These are phyloP conservation scores for Pascua sp. DNA, from an alignment of 1,284 basidiomycete genomes.

Conservation along the genomic window DNA sequence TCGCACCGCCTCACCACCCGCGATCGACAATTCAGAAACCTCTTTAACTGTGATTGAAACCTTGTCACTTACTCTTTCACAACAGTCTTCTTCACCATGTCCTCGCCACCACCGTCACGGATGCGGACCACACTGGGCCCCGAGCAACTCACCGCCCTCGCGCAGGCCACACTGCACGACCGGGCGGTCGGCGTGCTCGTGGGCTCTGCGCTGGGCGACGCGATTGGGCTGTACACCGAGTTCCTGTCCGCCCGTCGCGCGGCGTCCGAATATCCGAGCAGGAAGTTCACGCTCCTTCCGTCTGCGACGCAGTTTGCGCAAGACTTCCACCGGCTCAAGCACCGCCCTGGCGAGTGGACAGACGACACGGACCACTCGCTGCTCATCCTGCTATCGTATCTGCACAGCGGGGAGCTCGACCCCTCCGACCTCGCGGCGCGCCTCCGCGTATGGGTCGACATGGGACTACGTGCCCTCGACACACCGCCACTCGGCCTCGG, in stretches of 20 bases:
- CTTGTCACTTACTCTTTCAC: too few relatives aligned
- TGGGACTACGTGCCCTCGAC: slow-evolving; percentile 15
- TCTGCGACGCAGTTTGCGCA: slow-evolving; percentile 11
- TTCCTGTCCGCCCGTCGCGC: slow-evolving; percentile 7
- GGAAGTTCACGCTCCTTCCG: slow-evolving; percentile 6
- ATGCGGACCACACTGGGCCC: too few relatives aligned
- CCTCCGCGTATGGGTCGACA: slow-evolving; percentile 9
- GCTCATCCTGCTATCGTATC: slow-evolving; percentile 12
- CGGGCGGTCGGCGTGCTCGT: slow-evolving; percentile 10
- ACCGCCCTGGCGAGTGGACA: slow-evolving; percentile 15
- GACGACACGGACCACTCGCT: slow-evolving; percentile 21
- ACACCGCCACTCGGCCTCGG: slow-evolving; percentile 14
- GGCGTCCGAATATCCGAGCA: slow-evolving; percentile 1
- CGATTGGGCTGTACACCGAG: slow-evolving; percentile 18
- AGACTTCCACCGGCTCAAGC: slow-evolving; percentile 17
- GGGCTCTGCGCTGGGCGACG: slow-evolving; percentile 16
- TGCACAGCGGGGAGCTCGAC: slow-evolving; percentile 5
- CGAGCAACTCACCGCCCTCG: not conserved
- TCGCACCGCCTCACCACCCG: too few relatives aligned
- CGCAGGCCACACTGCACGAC: slow-evolving; percentile 6
- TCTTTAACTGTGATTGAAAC: too few relatives aligned
- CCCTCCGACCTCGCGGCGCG: slow-evolving; percentile 5
- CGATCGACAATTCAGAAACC: too few relatives aligned
- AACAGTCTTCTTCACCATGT: too few relatives aligned
- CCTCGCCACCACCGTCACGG: too few relatives aligned